A percentile compares a stretch with the other conserved stretches of the same genome.
Conservation (phyloP, 352 stramenopile species). For the Globisporangium abappressorium region DNA sequence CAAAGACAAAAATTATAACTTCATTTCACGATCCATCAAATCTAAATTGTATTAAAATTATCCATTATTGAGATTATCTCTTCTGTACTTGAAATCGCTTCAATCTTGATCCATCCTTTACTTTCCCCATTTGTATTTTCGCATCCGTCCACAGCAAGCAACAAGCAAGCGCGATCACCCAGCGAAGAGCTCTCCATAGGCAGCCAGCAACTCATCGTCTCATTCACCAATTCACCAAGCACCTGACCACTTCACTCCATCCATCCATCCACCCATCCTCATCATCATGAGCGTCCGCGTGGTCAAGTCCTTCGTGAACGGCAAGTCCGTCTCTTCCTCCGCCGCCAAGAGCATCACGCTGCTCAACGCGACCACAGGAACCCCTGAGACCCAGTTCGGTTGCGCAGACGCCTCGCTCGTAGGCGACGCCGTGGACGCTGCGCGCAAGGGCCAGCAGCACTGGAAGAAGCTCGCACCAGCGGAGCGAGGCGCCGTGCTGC, state of each 20-base stretch:
- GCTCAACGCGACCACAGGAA: conserved; percentile 49
- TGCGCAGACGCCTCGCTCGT: conserved; percentile 47
- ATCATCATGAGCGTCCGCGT: conserved; percentile 9
- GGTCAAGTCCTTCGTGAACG: conserved; percentile 77
- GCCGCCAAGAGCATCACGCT: conserved; percentile 39
- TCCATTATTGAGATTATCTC: neutral
- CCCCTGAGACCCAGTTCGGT: conserved; percentile 53
- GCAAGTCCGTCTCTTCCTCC: conserved; percentile 41
- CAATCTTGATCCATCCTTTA: neutral
- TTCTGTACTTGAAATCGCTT: neutral
- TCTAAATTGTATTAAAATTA: neutral
- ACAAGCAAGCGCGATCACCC: neutral
- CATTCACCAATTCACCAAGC: neutral
- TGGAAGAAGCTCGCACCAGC: conserved; percentile 64
- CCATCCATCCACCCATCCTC: neutral
- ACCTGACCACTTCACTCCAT: neutral
- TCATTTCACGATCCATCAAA: neutral
- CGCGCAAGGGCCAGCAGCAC: conserved; percentile 44
- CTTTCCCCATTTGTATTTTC: neutral
- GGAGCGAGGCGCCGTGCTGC: conserved; percentile 60
- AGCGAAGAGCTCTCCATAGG: neutral
- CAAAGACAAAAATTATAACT: neutral
- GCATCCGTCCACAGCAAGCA: neutral
- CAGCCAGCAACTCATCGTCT: neutral
- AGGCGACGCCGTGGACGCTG: conserved; percentile 40